Base-by-base conservation (phyloP, 176 grass and related monocot species). In the Aegilops longissima region DNA sequence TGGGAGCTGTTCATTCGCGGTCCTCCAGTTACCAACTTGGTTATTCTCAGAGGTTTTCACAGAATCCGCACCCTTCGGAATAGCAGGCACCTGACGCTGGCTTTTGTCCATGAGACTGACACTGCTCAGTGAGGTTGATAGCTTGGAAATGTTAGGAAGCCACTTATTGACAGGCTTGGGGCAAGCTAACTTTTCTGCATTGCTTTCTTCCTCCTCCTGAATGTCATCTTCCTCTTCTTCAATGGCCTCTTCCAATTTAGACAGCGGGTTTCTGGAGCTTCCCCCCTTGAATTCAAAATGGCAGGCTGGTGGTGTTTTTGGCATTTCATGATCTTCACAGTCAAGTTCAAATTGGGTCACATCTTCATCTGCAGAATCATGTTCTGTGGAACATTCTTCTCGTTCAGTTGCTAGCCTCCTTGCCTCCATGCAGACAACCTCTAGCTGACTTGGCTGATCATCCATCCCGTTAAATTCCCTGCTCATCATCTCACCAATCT, bases 401-500 rank as follows among this genome's bases (percentile, higher is more conserved):
- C 76, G 76, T 86, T 97, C 92, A 78, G 70, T 73, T 77, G 90
- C 89, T 44, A 92, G 77, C 78, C 76, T 94, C 85, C 88, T 93
- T 56, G 90, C 95, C 80, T 95, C 90, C 76, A 97, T 90, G 85
- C 95, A 97, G 54, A 97, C 77, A 89, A 91, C 58, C 87, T 97
- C 95, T 33, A 97, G 74, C 66, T 97, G 90, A 61, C 95, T 97
- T 73, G 95, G 95, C 33, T 95, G 92, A 63, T 97, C 95, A 59
- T 95, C 90, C 66, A 74, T 79, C 8, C 91, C 71, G 3, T 75
- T 90, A 70, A 93, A 97, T 69, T 95, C 87, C 75, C 95, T 91
- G 83, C 91, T 95, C 95, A 97, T 95, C 95, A 95, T 97, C 82
- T 92, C 93, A 14, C 95, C 95, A 65, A 97, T 97, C 71, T 97